phyloP scores from a whole-genome alignment of 2,329 filamentous ascomycete species.

The Penicillium sp. region DNA sequence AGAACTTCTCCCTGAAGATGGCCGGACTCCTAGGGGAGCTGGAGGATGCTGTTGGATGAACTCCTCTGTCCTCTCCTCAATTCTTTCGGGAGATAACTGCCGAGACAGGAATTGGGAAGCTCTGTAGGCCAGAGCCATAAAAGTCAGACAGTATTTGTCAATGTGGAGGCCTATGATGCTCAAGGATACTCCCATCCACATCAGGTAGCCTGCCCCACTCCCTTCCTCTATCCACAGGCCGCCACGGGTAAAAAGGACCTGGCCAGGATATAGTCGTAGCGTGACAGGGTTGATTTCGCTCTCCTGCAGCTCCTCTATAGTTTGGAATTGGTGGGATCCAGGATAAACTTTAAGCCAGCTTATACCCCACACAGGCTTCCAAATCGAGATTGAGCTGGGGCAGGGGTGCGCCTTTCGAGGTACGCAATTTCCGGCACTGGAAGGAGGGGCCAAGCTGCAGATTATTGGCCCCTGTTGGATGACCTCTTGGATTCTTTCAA shows the following conservation, averaged over 20 bases:
- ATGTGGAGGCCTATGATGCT: constrained; percentile 6
- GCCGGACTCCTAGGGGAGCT: no score
- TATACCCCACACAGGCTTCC: neutral
- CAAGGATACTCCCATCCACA: constrained; percentile 9
- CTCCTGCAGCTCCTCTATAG: neutral
- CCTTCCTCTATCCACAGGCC: constrained; percentile 10
- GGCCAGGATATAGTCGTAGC: neutral
- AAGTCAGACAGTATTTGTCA: neutral
- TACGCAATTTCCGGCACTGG: neutral
- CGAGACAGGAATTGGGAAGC: neutral
- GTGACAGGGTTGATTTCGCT: constrained; percentile 1
- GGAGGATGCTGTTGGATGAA: no score
- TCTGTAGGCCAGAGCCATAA: constrained; percentile 4
- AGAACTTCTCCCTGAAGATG: no score
- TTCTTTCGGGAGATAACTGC: neutral
- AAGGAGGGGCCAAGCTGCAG: neutral
- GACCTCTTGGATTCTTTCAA: neutral
- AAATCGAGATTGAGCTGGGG: constrained; percentile 3
- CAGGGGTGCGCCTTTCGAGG: constrained; percentile 4
- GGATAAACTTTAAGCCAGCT: constrained; percentile 9
- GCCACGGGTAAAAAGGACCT: constrained; percentile 4
- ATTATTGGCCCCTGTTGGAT: constrained; percentile 8
- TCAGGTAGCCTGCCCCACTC: neutral
- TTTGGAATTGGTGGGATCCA: constrained; percentile 4
- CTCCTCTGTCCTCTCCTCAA: no score